phyloP scores from a whole-genome alignment of 169 alveolate species.

The Plasmodium sp. region DNA sequence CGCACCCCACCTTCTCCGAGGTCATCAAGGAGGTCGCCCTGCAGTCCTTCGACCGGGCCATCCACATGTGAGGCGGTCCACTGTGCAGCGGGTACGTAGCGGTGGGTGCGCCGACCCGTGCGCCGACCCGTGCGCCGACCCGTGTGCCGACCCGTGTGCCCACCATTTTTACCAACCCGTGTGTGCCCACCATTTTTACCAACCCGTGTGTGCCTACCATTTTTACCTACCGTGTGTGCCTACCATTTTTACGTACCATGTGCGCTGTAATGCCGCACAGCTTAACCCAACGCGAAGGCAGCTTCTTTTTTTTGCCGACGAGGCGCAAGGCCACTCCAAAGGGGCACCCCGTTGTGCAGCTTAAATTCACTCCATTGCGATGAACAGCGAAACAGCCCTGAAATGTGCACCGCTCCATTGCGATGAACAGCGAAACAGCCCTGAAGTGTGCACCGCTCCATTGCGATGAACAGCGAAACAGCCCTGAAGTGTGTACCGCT shows the following conservation, averaged over 20 bases:
- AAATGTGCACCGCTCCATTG: not conserved
- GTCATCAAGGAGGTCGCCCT: constrained; percentile 96
- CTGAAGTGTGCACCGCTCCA: not conserved
- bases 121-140: not conserved
- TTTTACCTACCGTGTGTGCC: not conserved
- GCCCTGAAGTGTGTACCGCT: not conserved
- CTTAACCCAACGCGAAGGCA: not conserved
- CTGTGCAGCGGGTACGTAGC: not conserved
- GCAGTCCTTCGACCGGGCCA: constrained; percentile 95
- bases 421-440: not conserved
- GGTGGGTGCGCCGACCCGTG: not conserved
- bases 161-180: not conserved
- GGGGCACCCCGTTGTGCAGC: not conserved
- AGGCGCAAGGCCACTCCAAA: not conserved
- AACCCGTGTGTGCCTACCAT: not conserved
- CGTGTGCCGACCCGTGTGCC: not conserved
- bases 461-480: not conserved
- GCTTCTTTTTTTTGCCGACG: not conserved
- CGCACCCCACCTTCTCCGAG: constrained; percentile 99
- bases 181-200: not conserved
- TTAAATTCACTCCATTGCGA: not conserved
- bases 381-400: not conserved
- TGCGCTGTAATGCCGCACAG: not conserved
- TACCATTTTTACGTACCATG: not conserved
- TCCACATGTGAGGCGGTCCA: constrained; percentile 86